These are phyloP conservation scores for Cytospora mali DNA, from an alignment of 2,329 filamentous ascomycete species.

Conservation along the genomic window DNA sequence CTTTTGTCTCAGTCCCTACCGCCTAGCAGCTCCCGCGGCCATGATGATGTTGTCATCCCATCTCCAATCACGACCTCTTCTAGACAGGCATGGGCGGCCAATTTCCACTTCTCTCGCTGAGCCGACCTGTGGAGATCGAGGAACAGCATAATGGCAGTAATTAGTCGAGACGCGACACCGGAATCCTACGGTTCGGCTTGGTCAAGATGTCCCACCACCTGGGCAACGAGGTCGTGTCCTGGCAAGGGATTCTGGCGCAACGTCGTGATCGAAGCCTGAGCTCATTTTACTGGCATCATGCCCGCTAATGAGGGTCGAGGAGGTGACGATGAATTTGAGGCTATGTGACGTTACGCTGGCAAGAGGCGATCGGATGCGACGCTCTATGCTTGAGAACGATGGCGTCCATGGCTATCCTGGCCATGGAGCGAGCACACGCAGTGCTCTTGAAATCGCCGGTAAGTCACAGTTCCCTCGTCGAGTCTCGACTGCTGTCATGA, in stretches of 20 bases:
- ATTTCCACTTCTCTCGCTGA: background rate
- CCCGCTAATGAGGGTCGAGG: background rate
- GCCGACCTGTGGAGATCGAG: background rate
- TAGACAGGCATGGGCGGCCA: background rate
- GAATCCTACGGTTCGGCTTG: background rate
- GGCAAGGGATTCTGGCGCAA: background rate
- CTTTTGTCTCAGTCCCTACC: slow-evolving; percentile 22
- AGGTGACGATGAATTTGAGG: background rate
- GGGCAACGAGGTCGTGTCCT: background rate
- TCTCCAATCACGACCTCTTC: background rate
- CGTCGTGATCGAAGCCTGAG: background rate
- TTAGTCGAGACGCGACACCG: background rate
- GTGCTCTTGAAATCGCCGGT: background rate
- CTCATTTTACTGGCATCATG: background rate
- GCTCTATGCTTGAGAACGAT: background rate
- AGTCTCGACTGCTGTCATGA: background rate
- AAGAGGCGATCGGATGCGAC: background rate
- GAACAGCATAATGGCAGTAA: background rate
- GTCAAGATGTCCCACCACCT: background rate
- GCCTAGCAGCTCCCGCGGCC: slow-evolving; percentile 8
- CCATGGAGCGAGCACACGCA: background rate
- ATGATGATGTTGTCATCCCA: background rate
- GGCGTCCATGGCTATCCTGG: background rate
- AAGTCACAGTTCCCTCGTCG: background rate
- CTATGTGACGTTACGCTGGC: background rate